Conservation (phyloP, 106 monocot genomes). For the Acanthochlamys bracteata region DNA sequence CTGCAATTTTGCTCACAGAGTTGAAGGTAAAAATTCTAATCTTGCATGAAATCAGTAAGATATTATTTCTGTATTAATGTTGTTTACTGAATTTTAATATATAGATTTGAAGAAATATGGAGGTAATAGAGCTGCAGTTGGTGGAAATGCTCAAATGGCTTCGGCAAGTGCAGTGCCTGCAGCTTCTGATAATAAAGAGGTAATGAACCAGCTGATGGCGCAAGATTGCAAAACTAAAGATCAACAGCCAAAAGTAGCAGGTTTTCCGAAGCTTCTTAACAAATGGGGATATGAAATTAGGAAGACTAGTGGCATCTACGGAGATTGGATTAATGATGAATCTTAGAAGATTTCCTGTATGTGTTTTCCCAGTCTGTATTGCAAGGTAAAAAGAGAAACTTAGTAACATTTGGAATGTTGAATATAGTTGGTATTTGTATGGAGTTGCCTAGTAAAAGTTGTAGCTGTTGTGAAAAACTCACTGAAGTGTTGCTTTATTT, state of each 20-base stretch:
- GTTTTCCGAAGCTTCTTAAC: background rate
- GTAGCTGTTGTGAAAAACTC: no score
- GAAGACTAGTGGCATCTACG: slow-evolving; percentile 1
- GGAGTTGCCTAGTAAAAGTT: no score
- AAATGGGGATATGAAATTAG: background rate
- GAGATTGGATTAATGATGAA: background rate
- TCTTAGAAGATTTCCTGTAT: background rate
- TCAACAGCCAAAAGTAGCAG: background rate
- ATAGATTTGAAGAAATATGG: background rate
- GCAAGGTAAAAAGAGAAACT: background rate
- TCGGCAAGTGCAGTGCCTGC: background rate
- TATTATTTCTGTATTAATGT: background rate
- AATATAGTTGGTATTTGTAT: no score
- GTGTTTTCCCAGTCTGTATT: background rate
- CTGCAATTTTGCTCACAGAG: background rate
- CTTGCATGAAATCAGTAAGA: no score
- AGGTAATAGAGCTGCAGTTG: background rate
- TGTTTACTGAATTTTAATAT: background rate
- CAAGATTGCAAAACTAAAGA: background rate
- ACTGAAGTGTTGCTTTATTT: no score
- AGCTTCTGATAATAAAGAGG: background rate
- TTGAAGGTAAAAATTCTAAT: background rate
- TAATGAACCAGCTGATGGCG: background rate
- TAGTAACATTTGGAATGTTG: background rate
- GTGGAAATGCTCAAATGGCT: background rate